phyloP scores from a whole-genome alignment of 2,329 filamentous ascomycete genomes.

The Pseudogymnoascus pannorum region DNA sequence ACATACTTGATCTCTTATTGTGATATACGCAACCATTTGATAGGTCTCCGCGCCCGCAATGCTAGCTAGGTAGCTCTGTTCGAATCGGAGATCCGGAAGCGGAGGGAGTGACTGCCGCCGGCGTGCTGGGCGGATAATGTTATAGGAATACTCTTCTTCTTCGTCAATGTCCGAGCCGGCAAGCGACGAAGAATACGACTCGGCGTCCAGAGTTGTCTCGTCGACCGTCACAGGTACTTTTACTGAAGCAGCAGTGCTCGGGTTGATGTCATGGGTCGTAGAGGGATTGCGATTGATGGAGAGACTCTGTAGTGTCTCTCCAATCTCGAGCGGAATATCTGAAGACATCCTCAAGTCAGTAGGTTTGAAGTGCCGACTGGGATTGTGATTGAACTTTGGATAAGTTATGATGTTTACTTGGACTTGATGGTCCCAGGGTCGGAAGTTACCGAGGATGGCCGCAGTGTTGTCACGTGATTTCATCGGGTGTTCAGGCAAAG shows the following conservation, averaged over 20 bases:
- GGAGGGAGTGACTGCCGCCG: slow-evolving; percentile 50
- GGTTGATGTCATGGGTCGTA: slow-evolving; percentile 68
- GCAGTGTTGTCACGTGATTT: neutral
- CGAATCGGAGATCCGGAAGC: slow-evolving; percentile 86
- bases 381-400: neutral
- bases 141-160: slow-evolving; percentile 59
- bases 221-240: slow-evolving; percentile 51
- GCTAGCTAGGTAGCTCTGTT: slow-evolving; percentile 94
- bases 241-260: slow-evolving; percentile 64
- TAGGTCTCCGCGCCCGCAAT: slow-evolving; percentile 72
- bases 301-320: slow-evolving; percentile 72
- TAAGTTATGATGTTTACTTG: neutral
- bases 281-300: slow-evolving; percentile 70
- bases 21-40: slow-evolving; percentile 77
- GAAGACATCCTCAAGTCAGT: slow-evolving; percentile 10
- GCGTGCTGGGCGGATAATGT: slow-evolving; percentile 49
- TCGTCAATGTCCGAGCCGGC: slow-evolving; percentile 31
- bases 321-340: slow-evolving; percentile 52
- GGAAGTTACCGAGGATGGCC: neutral
- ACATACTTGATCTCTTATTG: slow-evolving; percentile 75
- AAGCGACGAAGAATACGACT: slow-evolving; percentile 22
- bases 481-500: no score
- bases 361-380: neutral
- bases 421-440: neutral
- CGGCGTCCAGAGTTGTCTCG: slow-evolving; percentile 22